Percentiles rank a stretch among this genome's conserved stretches.
Evolutionary conservation across 2,329 filamentous ascomycete species (phyloP).

Genomic region (Aspergillus pseudoglaucus): DNA sequence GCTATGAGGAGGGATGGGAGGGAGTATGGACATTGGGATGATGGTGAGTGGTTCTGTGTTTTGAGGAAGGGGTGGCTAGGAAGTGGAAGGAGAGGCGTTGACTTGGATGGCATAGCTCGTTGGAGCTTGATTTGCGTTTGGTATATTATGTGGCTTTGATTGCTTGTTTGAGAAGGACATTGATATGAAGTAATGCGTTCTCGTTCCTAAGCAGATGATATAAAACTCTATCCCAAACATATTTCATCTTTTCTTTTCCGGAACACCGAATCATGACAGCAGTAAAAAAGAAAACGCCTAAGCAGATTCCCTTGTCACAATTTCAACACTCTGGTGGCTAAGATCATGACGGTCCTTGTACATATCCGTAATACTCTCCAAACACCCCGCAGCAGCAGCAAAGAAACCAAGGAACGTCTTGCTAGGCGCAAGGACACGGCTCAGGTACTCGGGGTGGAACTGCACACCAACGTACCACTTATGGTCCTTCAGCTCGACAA

Average conservation of each 20-base stretch:
- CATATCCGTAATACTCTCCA: constrained; percentile 40
- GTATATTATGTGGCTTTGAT: too few relatives aligned
- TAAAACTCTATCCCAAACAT: not conserved
- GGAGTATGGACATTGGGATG: too few relatives aligned
- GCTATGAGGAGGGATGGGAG: too few relatives aligned
- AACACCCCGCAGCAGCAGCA: constrained; percentile 64
- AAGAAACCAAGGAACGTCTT: constrained; percentile 79
- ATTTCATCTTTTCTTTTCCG: not conserved
- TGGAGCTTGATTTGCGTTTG: too few relatives aligned
- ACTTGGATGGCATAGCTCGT: too few relatives aligned
- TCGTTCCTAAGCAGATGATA: not conserved
- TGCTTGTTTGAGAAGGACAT: too few relatives aligned
- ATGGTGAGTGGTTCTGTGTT: too few relatives aligned
- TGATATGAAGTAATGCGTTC: not conserved
- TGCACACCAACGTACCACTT: constrained; percentile 82
- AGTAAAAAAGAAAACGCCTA: not conserved
- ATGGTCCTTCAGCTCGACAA: constrained; percentile 75
- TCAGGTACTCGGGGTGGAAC: constrained; percentile 82
- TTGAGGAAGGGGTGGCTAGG: too few relatives aligned
- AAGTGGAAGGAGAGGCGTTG: too few relatives aligned
- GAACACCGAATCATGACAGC: not conserved
- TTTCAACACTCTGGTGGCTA: constrained; percentile 6
- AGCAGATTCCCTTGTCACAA: not conserved
- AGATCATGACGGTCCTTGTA: constrained; percentile 16
- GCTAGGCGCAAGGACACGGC: constrained; percentile 65